Evolutionary conservation across 345 rosid species (phyloP).

Genomic region (Rhodamnia argentea): DNA sequence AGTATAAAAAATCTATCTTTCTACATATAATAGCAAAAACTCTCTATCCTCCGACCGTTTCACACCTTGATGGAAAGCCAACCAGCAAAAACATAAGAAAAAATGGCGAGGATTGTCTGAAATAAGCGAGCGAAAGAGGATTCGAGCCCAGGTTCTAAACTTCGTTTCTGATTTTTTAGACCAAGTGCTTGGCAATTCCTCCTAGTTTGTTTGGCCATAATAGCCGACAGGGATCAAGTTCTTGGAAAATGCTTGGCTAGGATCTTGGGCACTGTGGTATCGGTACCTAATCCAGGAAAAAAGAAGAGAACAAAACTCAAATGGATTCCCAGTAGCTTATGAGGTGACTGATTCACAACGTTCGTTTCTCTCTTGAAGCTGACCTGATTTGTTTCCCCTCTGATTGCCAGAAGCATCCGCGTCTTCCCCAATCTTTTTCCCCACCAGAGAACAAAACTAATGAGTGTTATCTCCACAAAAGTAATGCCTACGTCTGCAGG

Average conservation of each 20-base stretch:
- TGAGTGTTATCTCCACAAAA: background rate
- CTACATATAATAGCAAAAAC: background rate
- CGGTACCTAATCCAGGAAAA: background rate
- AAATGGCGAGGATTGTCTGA: background rate
- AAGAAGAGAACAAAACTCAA: background rate
- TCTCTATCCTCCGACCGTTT: background rate
- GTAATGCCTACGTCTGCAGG: constrained; percentile 20
- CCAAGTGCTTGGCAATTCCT: background rate
- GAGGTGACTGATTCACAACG: background rate
- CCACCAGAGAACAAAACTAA: background rate
- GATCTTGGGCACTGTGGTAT: background rate
- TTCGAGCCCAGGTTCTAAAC: background rate
- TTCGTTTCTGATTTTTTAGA: background rate
- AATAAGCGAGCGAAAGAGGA: background rate
- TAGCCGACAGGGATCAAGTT: background rate
- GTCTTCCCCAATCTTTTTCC: background rate
- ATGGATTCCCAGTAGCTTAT: background rate
- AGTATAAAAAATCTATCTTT: background rate
- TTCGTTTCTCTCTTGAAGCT: background rate
- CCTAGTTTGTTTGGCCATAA: background rate
- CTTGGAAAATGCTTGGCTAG: background rate
- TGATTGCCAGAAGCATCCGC: background rate
- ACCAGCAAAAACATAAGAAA: background rate
- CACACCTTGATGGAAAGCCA: background rate
- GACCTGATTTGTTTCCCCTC: background rate